A percentile compares a stretch with the other conserved stretches of the same genome.
Evolutionary conservation across 495 filamentous ascomycete genomes (phyloP).

Genomic region (Parachaetomium inaequale): DNA sequence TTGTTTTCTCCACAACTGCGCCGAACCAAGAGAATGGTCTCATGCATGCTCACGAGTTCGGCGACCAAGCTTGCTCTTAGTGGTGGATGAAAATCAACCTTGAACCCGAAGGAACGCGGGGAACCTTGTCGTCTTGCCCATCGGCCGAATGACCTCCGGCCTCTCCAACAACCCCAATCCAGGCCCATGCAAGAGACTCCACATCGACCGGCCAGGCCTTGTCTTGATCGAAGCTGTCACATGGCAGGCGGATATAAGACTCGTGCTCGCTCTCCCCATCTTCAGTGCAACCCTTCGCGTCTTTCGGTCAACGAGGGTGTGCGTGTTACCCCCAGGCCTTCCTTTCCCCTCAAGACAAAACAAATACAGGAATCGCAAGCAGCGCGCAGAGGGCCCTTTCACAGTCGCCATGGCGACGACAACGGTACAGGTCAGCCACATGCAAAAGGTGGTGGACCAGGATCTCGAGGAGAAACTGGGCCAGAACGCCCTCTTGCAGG

Average conservation of each 20-base stretch:
- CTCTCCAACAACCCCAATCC: not conserved
- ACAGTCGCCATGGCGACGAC: not conserved
- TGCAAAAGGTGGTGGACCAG: not conserved
- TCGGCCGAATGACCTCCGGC: not conserved
- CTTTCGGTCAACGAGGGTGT: not conserved
- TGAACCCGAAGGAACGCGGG: too few species aligned
- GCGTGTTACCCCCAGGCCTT: not conserved
- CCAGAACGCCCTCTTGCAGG: constrained; percentile 2
- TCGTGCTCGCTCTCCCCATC: not conserved
- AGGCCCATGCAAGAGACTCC: not conserved
- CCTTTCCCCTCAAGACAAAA: not conserved
- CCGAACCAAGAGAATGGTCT: not conserved
- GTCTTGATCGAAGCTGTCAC: not conserved
- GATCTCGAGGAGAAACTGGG: constrained; percentile 7
- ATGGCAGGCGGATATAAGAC: not conserved
- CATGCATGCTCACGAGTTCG: not conserved
- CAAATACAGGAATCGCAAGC: not conserved
- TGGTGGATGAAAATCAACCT: constrained; percentile 6
- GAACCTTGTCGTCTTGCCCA: not conserved
- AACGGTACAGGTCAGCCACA: not conserved
- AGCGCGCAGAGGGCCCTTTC: not conserved
- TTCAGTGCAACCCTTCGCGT: not conserved
- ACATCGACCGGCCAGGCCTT: not conserved
- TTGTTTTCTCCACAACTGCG: too few species aligned
- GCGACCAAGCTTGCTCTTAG: not conserved